These are phyloP conservation scores for Golovinomyces cichoracearum DNA, from an alignment of 2,329 filamentous ascomycete species.

Conservation along the genomic window DNA sequence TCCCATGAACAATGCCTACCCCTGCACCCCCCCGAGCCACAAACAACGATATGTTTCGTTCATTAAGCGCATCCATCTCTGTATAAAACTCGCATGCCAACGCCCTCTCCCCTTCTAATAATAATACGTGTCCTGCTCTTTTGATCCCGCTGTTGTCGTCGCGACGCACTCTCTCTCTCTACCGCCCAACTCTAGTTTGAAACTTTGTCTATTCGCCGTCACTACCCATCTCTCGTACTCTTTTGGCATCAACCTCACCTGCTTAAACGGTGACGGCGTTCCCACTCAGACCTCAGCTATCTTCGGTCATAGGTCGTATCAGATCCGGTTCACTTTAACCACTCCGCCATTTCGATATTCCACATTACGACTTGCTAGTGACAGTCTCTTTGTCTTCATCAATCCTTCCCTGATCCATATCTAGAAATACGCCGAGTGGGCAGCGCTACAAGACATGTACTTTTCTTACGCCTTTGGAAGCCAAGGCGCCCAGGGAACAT, in stretches of 20 bases:
- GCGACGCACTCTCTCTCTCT: too few relatives aligned
- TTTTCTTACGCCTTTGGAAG: not conserved
- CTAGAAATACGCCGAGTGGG: not conserved
- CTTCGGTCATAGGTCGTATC: not conserved
- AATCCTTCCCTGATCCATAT: not conserved
- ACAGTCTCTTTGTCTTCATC: not conserved
- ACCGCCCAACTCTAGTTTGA: too few relatives aligned
- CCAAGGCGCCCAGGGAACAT: not conserved
- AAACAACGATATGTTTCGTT: too few relatives aligned
- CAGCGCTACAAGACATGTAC: not conserved
- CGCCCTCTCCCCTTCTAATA: too few relatives aligned
- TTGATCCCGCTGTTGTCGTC: too few relatives aligned
- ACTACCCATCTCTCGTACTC: not conserved
- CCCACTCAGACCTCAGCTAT: not conserved
- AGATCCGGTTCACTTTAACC: not conserved
- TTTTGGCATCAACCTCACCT: not conserved
- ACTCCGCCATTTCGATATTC: not conserved
- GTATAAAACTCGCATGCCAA: too few relatives aligned
- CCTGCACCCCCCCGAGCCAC: too few relatives aligned
- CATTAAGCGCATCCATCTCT: too few relatives aligned
- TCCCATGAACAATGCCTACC: too few relatives aligned
- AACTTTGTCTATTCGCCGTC: too few relatives aligned
- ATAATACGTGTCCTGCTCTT: too few relatives aligned
- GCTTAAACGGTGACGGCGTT: not conserved
- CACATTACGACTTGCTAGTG: not conserved